Evolutionary conservation across 768 basidiomycete species (phyloP).

Genomic region (Hebeloma cylindrosporum): DNA sequence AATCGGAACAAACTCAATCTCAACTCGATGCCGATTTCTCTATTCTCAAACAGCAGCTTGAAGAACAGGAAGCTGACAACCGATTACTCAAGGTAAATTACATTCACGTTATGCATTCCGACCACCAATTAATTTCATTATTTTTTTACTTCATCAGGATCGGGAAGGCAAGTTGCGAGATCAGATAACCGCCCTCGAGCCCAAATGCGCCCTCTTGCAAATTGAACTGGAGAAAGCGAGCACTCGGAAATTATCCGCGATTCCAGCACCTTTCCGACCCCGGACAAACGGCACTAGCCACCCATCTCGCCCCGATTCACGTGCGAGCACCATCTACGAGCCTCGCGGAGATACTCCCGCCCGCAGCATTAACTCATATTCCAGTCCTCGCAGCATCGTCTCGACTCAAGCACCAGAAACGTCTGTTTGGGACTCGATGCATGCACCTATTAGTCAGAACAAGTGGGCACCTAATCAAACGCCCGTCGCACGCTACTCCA

Average conservation of each 20-base stretch:
- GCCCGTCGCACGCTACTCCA: conserved; percentile 36
- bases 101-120: background rate
- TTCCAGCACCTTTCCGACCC: conserved; percentile 38
- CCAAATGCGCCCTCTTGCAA: conserved; percentile 56
- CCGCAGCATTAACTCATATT: conserved; percentile 34
- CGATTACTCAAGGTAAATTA: conserved; percentile 61
- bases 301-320: conserved; percentile 70
- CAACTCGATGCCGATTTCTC: conserved; percentile 75
- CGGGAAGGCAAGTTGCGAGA: conserved; percentile 69
- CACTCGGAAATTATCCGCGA: conserved; percentile 25
- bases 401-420: conserved; percentile 39
- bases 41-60: conserved; percentile 66
- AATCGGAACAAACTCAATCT: conserved; percentile 59
- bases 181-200: conserved; percentile 62
- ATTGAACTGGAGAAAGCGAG: conserved; percentile 54
- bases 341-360: conserved; percentile 54
- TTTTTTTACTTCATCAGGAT: conserved; percentile 45
- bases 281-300: conserved; percentile 42
- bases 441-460: conserved; percentile 39
- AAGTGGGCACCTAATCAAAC: conserved; percentile 33
- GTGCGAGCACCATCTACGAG: conserved; percentile 62
- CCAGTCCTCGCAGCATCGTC: conserved; percentile 13
- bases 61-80: conserved; percentile 72
- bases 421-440: conserved; percentile 76
- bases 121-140: background rate